Conservation (phyloP, 257 asterid genomes). For the Solanum appendiculatum region DNA sequence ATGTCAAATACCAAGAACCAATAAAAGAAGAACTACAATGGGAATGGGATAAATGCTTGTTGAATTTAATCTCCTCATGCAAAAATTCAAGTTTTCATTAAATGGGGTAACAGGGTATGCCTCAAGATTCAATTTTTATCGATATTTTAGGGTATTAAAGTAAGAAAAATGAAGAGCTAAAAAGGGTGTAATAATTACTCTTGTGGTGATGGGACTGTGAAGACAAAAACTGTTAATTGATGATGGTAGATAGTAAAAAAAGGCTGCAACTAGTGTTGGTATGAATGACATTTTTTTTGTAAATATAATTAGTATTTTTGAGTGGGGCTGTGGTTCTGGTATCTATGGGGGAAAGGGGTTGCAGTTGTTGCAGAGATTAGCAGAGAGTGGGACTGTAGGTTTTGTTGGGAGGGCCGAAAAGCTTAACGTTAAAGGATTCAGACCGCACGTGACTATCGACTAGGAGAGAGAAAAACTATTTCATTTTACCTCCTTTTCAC, state of each 20-base stretch:
- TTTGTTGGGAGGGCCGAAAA: constrained; percentile 15
- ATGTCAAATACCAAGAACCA: constrained; percentile 56
- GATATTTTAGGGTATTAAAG: too few relatives aligned
- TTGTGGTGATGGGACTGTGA: not conserved
- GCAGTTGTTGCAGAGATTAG: constrained; percentile 24
- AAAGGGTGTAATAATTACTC: constrained; percentile 5
- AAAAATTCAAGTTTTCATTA: not conserved
- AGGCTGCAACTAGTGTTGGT: constrained; percentile 13
- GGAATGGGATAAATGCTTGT: not conserved
- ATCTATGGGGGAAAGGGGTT: constrained; percentile 7
- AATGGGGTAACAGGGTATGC: not conserved
- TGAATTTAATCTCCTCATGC: constrained; percentile 13
- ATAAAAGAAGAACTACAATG: constrained; percentile 3
- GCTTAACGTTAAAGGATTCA: constrained; percentile 20
- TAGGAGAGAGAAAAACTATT: constrained; percentile 12
- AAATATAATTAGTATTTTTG: not conserved
- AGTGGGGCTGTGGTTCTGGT: not conserved
- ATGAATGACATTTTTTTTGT: not conserved
- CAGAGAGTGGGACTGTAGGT: constrained; percentile 7
- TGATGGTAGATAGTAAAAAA: constrained; percentile 4
- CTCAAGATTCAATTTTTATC: not conserved
- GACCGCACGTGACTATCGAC: constrained; percentile 50
- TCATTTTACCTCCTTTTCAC: constrained; percentile 20
- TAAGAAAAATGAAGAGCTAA: not conserved
- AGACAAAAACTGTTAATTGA: constrained; percentile 3